Conservation (phyloP, 2,329 filamentous ascomycete genomes). For the Proliferodiscus dingleyae region DNA sequence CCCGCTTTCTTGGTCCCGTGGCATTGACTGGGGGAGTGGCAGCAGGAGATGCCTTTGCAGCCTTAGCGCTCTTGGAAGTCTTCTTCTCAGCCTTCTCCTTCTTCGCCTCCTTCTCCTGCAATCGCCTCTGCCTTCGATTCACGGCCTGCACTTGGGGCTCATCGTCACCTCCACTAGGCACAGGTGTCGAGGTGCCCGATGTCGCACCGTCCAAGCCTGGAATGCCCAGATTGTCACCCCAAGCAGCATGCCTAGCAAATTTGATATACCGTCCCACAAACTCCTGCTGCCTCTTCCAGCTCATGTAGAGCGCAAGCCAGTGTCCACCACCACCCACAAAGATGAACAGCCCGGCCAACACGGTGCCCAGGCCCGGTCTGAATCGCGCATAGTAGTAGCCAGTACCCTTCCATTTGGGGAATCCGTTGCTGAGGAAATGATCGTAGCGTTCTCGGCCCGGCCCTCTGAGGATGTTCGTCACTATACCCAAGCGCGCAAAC, state of each 20-base stretch:
- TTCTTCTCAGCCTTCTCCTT: conserved; percentile 59
- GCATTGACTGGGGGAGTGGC: conserved; percentile 47
- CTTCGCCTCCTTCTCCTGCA: conserved; percentile 80
- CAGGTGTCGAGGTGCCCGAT: conserved; percentile 40
- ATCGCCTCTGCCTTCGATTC: conserved; percentile 82
- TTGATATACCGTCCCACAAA: conserved; percentile 90
- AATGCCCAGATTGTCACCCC: conserved; percentile 76
- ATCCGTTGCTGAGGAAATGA: conserved; percentile 87
- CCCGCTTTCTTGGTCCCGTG: conserved; percentile 75
- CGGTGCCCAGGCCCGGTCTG: conserved; percentile 82
- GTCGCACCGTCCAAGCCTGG: conserved; percentile 59
- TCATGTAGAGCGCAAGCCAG: conserved; percentile 79
- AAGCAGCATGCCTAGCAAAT: conserved; percentile 81
- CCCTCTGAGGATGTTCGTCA: conserved; percentile 81
- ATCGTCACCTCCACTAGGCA: conserved; percentile 41
- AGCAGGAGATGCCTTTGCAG: conserved; percentile 38
- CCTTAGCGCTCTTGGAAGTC: conserved; percentile 42
- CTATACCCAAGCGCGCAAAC: conserved; percentile 78
- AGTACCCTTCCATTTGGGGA: conserved; percentile 93
- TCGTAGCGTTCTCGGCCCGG: conserved; percentile 83
- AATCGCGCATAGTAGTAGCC: conserved; percentile 98
- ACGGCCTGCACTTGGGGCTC: conserved; percentile 49
- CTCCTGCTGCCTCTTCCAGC: conserved; percentile 84
- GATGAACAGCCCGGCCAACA: conserved; percentile 75
- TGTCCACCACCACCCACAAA: conserved; percentile 80